Base-by-base conservation (phyloP, 225 moss, liverwort and hornwort species). In the Lunularia cruciata region DNA sequence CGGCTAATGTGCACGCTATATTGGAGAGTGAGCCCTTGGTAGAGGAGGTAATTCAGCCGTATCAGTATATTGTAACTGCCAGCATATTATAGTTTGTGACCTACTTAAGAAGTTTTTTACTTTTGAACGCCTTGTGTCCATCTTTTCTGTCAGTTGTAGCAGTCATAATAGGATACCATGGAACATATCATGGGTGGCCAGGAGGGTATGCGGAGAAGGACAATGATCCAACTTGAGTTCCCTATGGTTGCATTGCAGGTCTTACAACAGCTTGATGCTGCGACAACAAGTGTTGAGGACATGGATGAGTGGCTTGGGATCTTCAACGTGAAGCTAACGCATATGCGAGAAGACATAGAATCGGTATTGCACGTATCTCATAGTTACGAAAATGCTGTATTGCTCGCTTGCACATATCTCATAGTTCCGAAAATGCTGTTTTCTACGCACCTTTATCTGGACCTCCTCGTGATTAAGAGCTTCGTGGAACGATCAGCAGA, bases 241-340 rank as follows among this genome's bases (percentile, higher is more conserved):
- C 51, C 25, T 20, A 8, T 51, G n/a, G 20, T 27, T 48, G 49
- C n/a, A 57, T 30, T 74, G 67, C 85, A 98, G 98, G 98, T 98
- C 71, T 81, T 98, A 65, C 93, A 89, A 69, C 98, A 98, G 76
- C 89, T 98, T 62, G 98, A 98, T 77, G 87, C 90, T 72, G 98
- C 98, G 35, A 91, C 86, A 81, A 77, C 89, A 69, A 91, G 98
- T 72, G 98, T 98, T 31, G 91, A 93, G 70, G 98, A 98, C 74
- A 98, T 98, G 98, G 98, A 93, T 81, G 93, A 93, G 73, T 98
- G 98, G 98, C 88, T 98, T 76, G 91, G 93, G 57, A 93, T 93
- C 74, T 98, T 98, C 74, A 98, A 98, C 68, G 98, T 98, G 66
- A 98, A 98, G 85, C 78, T 98, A 72, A 89, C 93, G 43, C 98